phyloP scores from a whole-genome alignment of 2,329 filamentous ascomycete species.

The Fusarium neocosmosporiellum region DNA sequence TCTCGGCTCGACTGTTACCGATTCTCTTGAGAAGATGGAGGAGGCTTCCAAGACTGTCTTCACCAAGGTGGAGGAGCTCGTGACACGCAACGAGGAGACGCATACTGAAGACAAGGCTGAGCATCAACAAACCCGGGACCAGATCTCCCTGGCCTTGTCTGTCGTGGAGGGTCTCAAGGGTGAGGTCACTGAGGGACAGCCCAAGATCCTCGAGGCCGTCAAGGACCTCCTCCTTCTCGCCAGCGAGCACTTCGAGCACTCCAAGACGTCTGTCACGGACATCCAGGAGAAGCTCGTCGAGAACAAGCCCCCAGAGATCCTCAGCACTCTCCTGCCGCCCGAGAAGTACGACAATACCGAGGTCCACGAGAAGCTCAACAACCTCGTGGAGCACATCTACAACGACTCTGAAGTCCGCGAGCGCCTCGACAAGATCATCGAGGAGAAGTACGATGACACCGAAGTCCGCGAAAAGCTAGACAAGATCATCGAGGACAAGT shows the following conservation, averaged over 20 bases:
- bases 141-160: conserved; percentile 79
- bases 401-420: conserved; percentile 44
- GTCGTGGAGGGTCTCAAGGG: conserved; percentile 81
- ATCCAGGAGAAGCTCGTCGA: conserved; percentile 72
- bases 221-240: conserved; percentile 87
- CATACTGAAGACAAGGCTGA: conserved; percentile 80
- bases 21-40: conserved; percentile 87
- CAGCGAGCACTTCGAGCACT: conserved; percentile 88
- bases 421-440: conserved; percentile 49
- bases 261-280: conserved; percentile 71
- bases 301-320: conserved; percentile 68
- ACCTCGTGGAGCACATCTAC: conserved; percentile 41
- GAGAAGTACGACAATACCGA: conserved; percentile 62
- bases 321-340: conserved; percentile 61
- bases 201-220: conserved; percentile 87
- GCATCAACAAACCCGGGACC: conserved; percentile 84
- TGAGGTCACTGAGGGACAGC: conserved; percentile 84
- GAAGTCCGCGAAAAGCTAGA: conserved; percentile 63
- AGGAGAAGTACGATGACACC: conserved; percentile 66
- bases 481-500: conserved; percentile 49
- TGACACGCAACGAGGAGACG: conserved; percentile 78
- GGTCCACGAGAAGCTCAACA: conserved; percentile 46
- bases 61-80: conserved; percentile 82
- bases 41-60: conserved; percentile 91
- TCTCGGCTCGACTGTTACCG: conserved; percentile 81